Base-by-base conservation (phyloP, 345 rosid genomes). In the Gossypium raimondii region DNA sequence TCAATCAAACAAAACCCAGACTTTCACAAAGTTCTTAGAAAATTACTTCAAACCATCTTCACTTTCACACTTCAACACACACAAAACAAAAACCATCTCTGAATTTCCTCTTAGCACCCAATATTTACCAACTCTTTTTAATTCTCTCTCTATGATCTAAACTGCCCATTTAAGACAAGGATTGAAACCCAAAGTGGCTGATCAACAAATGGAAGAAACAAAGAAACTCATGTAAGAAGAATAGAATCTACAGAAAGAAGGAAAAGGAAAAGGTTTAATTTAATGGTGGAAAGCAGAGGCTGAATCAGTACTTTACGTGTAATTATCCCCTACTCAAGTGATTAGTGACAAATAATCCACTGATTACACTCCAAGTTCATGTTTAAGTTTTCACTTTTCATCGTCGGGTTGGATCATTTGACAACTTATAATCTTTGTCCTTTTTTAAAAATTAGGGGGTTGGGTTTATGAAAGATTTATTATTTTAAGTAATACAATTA, bases 191-290 rank as follows among this genome's bases (percentile, higher is more conserved):
- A 34, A 80, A 76, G 59, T 69, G 77, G 93, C 87, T 81, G 97
- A 91, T 93, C 97, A 93, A 85, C 92, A 83, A 93, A 90, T 84
- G 86, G 81, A 86, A 83, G 86, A 84, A 85, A 1, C 78, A 77
- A 66, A 41, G n/a, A 9, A 51, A 41, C 76, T 52, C 78, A 80
- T 20, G 83, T 79, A 77, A 78, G 78, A 82, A 81, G 86, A 78
- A 76, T 83, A 74, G 86, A 84, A 82, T 84, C 87, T 80, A 83
- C 84, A 81, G 81, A 59, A 73, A 78, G 61, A 79, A 76, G 55
- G 66, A 75, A 53, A 62, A 48, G 81, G 69, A 58, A 38, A 20
- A 60, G 44, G 68, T 22, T 41, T 63, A 27, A 38, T 68, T 75
- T 72, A 29, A 69, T 72, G 47, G 73, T 70, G 65, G 67, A 52